Evolutionary conservation across 2,329 filamentous ascomycete species (phyloP).

Genomic region (Alternaria novae-zelandiae): DNA sequence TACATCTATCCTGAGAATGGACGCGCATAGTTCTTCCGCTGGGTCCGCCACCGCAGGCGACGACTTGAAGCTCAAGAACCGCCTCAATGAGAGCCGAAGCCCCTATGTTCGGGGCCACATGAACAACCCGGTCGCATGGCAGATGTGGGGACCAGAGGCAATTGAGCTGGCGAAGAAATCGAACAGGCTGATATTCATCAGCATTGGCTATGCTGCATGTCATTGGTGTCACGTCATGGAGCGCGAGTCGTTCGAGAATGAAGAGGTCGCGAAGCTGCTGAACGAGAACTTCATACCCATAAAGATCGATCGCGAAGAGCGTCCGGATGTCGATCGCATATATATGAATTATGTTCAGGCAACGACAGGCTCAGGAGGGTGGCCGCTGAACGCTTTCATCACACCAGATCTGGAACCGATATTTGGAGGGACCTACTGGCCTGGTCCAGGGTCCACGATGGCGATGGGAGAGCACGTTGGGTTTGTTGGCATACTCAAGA

Average conservation of each 20-base stretch:
- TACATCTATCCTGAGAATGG: constrained; percentile 40
- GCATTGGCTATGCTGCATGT: constrained; percentile 93
- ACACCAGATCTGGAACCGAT: constrained; percentile 92
- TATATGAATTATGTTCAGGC: constrained; percentile 99
- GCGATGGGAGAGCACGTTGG: constrained; percentile 65
- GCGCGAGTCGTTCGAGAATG: constrained; percentile 86
- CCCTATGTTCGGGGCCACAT: constrained; percentile 77
- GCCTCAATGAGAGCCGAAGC: constrained; percentile 66
- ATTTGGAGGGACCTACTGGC: constrained; percentile 97
- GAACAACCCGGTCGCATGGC: constrained; percentile 88
- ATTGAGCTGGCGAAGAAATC: constrained; percentile 77
- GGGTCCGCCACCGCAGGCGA: constrained; percentile 21
- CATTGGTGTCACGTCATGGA: constrained; percentile 94
- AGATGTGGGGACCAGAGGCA: constrained; percentile 80
- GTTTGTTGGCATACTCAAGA: constrained; percentile 82
- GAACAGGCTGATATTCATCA: constrained; percentile 90
- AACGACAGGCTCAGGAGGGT: constrained; percentile 86
- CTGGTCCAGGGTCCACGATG: constrained; percentile 71
- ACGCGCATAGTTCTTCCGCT: constrained; percentile 28
- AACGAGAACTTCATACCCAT: constrained; percentile 90
- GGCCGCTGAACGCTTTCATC: constrained; percentile 96
- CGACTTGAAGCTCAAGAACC: constrained; percentile 58
- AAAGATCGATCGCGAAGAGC: constrained; percentile 91
- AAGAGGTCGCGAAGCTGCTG: constrained; percentile 78
- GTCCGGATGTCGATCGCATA: constrained; percentile 90